Base-by-base conservation (phyloP, 1,139 yeast species). In the Candida tetrigidarum region DNA sequence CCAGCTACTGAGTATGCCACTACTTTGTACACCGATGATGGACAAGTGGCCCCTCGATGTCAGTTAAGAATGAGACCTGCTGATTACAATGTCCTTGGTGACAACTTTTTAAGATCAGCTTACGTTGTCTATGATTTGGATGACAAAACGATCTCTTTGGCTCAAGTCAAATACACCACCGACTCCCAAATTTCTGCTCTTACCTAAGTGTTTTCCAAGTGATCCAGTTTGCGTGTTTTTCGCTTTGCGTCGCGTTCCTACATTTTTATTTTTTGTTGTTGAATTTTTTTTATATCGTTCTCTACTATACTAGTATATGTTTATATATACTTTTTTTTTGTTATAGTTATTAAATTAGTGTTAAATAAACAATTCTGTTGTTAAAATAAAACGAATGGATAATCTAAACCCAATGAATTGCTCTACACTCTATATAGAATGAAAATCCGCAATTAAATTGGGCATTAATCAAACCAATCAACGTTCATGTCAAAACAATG, bases 81-180 rank as follows among this genome's bases (percentile, higher is more conserved):
- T 22, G n/a, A 15, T 20, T 20, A 15, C 19, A 37, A 41, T 35
- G 47, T 56, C 27, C 56, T 64, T 44, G 72, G 72, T 26, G 69
- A 62, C 42, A 57, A 61, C 45, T 64, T 66, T 46, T 62, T 67
- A 56, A 58, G 69, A 54, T 50, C 51, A 29, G 66, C 67, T 5
- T 64, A 66, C 49, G 52, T 61, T 29, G 62, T 61, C 33, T 65
- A 57, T 49, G 61, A 67, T 42, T 59, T 65, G 40, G 65, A 63
- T n/a, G 68, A 55, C 41, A 49, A 50, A 23, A 51, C 53, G 10
- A 56, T 65, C 39, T 55, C 63, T 4, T 34, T 66, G 30, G 70
- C 67, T n/a, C 67, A 59, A 47, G 67, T 51, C 26, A 56, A 53
- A 39, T 58, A 59, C 44, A 53, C 62, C 35, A 25, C 44, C 18